Evolutionary conservation across 1,284 basidiomycete genomes (phyloP), one percentile per base, ranked within the genome.

Genomic region (Rhodotorula sp.): DNA sequence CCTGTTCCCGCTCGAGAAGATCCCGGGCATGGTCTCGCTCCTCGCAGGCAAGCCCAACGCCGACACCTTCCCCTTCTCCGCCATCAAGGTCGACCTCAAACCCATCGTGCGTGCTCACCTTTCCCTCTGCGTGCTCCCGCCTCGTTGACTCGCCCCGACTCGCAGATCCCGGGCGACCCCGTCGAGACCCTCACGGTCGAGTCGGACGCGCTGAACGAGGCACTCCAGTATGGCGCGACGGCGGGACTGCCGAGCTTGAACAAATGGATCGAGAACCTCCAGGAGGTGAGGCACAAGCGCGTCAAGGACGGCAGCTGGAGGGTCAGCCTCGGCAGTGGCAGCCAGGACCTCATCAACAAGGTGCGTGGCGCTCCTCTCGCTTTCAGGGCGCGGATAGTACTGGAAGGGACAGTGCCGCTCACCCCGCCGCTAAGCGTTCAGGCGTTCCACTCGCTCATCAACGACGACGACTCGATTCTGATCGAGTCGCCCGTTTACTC

Each of bases 401-500:
- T 48, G 37, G 51, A 50, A 41, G 51, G n/a, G n/a, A n/a, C n/a
- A n/a, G n/a, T n/a, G n/a, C n/a, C n/a, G n/a, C n/a, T n/a, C n/a
- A n/a, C n/a, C n/a, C n/a, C n/a, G n/a, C n/a, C n/a, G n/a, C n/a
- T n/a, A n/a, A n/a, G n/a, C 46, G 51, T 32, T 8, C 76, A 85
- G 85, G 83, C 84, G 3, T 87, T 87, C 79, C 76, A 82, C 56
- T 82, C 84, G 0, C 76, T 95, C 61, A 83, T 94, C 50, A 89
- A 95, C 80, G 87, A 87, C 7, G 92, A 92, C 9, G 94, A 97
- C 80, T 81, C 89, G 10, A 85, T 97, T 53, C 84, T 97, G 51
- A 86, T 96, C 55, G 94, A 97, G 81, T 87, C 88, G 2, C 94
- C 94, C 0, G 88, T 90, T 36, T 97, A 97, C 81, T 88, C 91